Evolutionary conservation across 176 grass and related monocot species (phyloP), one percentile per base, ranked within the genome.

Genomic region (Areca catechu): DNA sequence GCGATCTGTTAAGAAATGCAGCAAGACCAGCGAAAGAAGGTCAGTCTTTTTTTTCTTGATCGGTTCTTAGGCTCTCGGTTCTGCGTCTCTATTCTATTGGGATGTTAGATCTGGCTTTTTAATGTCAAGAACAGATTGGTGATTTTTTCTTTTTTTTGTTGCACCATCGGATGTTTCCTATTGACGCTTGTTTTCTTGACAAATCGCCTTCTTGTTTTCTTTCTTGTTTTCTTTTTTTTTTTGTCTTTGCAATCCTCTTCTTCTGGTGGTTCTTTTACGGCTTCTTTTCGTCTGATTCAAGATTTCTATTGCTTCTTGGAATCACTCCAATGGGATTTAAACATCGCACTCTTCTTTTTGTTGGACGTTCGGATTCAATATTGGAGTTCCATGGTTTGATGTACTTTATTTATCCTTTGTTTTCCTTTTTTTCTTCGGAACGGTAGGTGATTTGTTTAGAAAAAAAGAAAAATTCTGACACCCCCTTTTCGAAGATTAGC

Each of bases 21-120:
- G 56, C 71, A 70, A 28, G 78, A 75, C 71, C 78, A 81, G 57
- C 50, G 71, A 64, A 81, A 75, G 58, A 81, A 81, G 78, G 78
- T 81, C 23, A 20, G 60, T 4, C 15, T 49, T 23, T n/a, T n/a
- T 22, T 65, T 60, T 53, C 52, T 66, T 64, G 30, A 48, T 17
- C 16, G 24, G 20, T 79, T 30, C 16, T 73, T 73, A 17, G 9
- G 7, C 34, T 43, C 2, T 48, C 48, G 16, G 56, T 49, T 27
- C 58, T 63, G 16, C 34, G 3, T 53, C 4, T 70, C 10, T 70
- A n/a, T 43, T 60, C 12, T 22, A 18, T 53, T 65, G 47, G 16
- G 19, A 10, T 43, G 34, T 43, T 7, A 19, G 53, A 57, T 65
- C 53, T 23, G 43, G 12, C 30, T 72, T 58, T 48, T 48, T 59